Evolutionary conservation across 2,329 filamentous ascomycete species (phyloP), one percentile per base, ranked within the genome.

Genomic region (Leptographium galeiforme): DNA sequence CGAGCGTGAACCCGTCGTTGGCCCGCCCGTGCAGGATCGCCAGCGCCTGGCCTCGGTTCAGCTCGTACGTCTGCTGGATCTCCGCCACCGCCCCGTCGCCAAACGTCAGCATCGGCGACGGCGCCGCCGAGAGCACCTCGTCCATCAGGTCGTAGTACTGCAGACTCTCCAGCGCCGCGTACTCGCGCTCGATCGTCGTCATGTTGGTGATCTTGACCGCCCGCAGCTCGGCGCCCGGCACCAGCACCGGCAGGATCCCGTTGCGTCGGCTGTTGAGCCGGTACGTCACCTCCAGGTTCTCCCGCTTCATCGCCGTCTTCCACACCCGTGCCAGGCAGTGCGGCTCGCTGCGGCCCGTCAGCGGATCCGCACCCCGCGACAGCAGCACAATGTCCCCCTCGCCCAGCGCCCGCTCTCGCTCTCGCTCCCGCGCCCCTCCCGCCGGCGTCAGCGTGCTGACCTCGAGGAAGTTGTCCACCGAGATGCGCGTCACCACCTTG

Each of bases 91-190:
- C 83, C 57, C 86, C 79, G 6, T 91, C 83, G 44, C 81, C 79
- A 64, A 95, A 96, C 8, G 80, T 81, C 51, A 95, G 77, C 60
- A 96, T 81, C 1, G 89, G 89, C 8, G 91, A 96, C 1, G 94
- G 93, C 63, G 89, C 88, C 4, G 90, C 93, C 61, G 83, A 82
- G 48, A 69, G 74, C 54, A 98, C 87, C 68, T 98, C 93, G 55
- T 91, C 85, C 72, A 91, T 94, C 19, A 98, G 75, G 67, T 98
- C 93, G 62, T 97, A 98, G 67, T 94, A 97, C 66, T 95, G 86
- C 58, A 98, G 69, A 62, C 87, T 91, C 69, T 89, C 86, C 34
- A 98, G 70, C 0, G 93, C 89, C 54, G 89, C 93, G 66, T 90
- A 98, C 68, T 98, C 93, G 66, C 93, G 84, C 71, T 98, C 91